A percentile compares a stretch with the other conserved stretches of the same genome.
Conservation (phyloP, 164 flowering plant species). For the Warburgia ugandensis region DNA sequence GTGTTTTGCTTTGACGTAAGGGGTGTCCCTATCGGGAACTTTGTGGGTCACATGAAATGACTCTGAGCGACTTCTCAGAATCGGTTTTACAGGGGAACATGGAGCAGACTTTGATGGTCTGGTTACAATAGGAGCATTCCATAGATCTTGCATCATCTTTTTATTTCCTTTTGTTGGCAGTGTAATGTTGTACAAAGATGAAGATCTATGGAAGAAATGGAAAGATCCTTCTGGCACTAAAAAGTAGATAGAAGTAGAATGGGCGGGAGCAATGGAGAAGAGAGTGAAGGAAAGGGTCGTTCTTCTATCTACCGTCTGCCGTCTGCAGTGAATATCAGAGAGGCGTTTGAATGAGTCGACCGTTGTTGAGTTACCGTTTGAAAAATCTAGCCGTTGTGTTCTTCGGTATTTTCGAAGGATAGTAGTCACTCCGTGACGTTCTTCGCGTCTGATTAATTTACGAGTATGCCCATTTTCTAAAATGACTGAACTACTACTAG, state of each 20-base stretch:
- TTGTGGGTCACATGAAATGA: constrained; percentile 82
- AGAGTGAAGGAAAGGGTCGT: constrained; percentile 3
- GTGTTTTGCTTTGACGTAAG: constrained; percentile 90
- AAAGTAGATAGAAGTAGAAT: constrained; percentile 7
- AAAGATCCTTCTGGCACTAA: constrained; percentile 1
- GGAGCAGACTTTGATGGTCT: constrained; percentile 89
- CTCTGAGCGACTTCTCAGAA: constrained; percentile 64
- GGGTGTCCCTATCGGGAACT: constrained; percentile 89
- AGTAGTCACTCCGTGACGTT: no score
- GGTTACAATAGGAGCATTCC: constrained; percentile 72
- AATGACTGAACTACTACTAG: no score
- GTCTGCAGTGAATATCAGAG: constrained; percentile 8
- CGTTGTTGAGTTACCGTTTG: constrained; percentile 59
- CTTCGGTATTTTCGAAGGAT: not conserved
- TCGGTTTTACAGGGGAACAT: constrained; percentile 81
- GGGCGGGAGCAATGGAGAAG: constrained; percentile 1
- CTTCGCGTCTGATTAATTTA: no score
- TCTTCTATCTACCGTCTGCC: not conserved
- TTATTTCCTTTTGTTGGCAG: not conserved
- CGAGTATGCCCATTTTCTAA: no score
- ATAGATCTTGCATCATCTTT: constrained; percentile 77
- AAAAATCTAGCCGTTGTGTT: constrained; percentile 48
- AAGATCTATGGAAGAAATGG: constrained; percentile 11
- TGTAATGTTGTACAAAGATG: constrained; percentile 8
- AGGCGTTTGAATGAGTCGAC: constrained; percentile 36